Base-by-base conservation (phyloP, 83 land plant genomes). In the Picea engelmannii region DNA sequence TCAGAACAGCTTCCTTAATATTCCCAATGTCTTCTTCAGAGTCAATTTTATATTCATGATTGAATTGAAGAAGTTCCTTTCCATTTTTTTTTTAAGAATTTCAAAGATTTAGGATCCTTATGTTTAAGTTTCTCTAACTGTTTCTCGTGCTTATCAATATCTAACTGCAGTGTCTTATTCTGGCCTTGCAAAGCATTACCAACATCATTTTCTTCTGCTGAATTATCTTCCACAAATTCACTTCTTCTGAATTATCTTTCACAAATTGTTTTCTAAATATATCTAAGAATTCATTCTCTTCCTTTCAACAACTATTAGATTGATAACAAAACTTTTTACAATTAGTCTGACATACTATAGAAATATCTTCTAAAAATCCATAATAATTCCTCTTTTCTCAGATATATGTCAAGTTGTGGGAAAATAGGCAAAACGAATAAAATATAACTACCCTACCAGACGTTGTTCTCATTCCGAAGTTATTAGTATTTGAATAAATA, bases 61-160 rank as follows among this genome's bases (percentile, higher is more conserved):
- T 81, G 20, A 84, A 80, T 52, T 85, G 76, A 63, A 86, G 80
- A 74, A 88, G 79, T 23, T 83, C 89, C 60, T 90, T 78, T 61
- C 86, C 83, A 61, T 92, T 87, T 81, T 83, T 92, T 82, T 93
- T 88, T 84, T 95, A 78, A n/a, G 55, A 91, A 97, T 77, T 86
- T 82, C 31, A 88, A 85, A 83, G 92, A 97, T 67, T 86, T 84
- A 59, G 98, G 98, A 85, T 97, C 58, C 58, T 73, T 47, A 21
- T 44, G 55, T 44, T 74, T 49, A 11, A 74, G 58, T 74, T 2
- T 44, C 60, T 74, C 17, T n/a, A 74, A 49, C 52, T 74, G 25
- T 52, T 74, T 74, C 77, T 21, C 23, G 77, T 74, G 60, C 58
- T 23, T 49, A 21, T 74, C 77, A 49, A 74, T 58, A 8, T 74